phyloP scores from a whole-genome alignment of 2,329 filamentous ascomycete species.

The Monilinia fructigena region DNA sequence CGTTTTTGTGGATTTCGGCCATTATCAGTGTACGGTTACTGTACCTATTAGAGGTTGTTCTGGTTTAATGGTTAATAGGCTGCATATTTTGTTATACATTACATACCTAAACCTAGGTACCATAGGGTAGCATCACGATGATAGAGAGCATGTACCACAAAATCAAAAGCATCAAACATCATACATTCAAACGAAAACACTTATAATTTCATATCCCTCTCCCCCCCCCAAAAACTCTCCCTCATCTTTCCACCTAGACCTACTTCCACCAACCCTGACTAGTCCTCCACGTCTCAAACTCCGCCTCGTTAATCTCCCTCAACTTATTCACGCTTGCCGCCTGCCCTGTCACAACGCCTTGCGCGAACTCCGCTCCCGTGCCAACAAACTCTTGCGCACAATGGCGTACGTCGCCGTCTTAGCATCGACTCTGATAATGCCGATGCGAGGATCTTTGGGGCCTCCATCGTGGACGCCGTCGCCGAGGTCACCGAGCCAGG shows the following conservation, averaged over 20 bases:
- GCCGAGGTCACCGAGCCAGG: conserved; percentile 82
- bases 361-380: conserved; percentile 68
- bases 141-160: neutral
- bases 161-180: neutral
- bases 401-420: conserved; percentile 71
- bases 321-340: conserved; percentile 72
- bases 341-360: conserved; percentile 71
- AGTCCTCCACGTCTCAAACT: conserved; percentile 46
- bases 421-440: conserved; percentile 73
- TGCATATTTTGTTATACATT: neutral
- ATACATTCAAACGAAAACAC: neutral
- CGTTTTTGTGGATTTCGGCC: no score
- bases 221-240: neutral
- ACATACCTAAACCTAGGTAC: neutral
- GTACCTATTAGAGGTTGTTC: neutral
- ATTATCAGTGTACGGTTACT: no score
- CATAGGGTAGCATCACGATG: neutral
- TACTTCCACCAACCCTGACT: conserved; percentile 22
- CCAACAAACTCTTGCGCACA: conserved; percentile 60
- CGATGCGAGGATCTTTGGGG: conserved; percentile 77
- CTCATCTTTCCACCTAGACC: neutral
- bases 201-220: neutral
- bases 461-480: conserved; percentile 82
- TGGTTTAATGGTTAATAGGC: neutral
- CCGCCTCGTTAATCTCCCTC: conserved; percentile 66